Percentiles rank a stretch among this genome's conserved stretches.
phyloP scores from a whole-genome alignment of 441 rosid species.

The Capsella rubella region DNA sequence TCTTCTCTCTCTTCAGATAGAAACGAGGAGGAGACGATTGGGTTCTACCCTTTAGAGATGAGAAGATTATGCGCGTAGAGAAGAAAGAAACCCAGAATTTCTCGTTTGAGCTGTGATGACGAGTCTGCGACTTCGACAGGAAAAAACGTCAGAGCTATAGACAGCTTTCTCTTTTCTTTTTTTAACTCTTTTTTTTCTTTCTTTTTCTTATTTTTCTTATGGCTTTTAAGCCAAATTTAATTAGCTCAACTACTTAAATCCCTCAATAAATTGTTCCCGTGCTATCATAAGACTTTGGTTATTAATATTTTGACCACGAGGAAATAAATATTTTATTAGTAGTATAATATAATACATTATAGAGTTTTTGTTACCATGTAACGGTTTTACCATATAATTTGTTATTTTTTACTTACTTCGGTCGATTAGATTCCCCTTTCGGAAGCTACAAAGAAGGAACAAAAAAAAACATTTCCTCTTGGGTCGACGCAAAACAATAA shows the following conservation, averaged over 20 bases:
- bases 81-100: slow-evolving; percentile 21
- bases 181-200: no score
- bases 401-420: neutral
- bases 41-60: slow-evolving; percentile 21
- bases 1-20: slow-evolving; percentile 22
- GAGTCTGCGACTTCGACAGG: slow-evolving; percentile 48
- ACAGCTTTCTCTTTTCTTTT: slow-evolving; percentile 5
- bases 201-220: neutral
- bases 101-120: slow-evolving; percentile 45
- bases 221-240: slow-evolving; percentile 38
- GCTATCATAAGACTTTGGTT: neutral
- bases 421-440: slow-evolving; percentile 33
- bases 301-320: slow-evolving; percentile 19
- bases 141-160: slow-evolving; percentile 43
- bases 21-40: slow-evolving; percentile 25
- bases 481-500: neutral
- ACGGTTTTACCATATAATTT: neutral
- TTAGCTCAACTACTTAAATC: slow-evolving; percentile 35
- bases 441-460: neutral
- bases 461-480: slow-evolving; percentile 19
- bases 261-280: slow-evolving; percentile 25
- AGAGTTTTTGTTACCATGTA: neutral
- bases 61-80: slow-evolving; percentile 25
- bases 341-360: no score
- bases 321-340: no score